Evolutionary conservation across 176 grass and related monocot species (phyloP).

Genomic region (Chloris gayana): DNA sequence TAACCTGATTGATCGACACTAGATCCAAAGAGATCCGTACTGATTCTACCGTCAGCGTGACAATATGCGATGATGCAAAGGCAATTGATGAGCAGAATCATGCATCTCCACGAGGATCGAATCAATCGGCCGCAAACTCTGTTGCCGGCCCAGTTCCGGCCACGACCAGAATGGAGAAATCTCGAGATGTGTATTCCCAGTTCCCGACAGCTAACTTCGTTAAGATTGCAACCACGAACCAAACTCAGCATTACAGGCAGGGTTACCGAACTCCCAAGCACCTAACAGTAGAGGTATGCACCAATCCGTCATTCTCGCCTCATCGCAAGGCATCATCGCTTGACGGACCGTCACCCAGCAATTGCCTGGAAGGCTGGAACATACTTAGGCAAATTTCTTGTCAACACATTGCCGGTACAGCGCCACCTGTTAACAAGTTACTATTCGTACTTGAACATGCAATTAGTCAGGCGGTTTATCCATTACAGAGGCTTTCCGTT

Average conservation of each 20-base stretch:
- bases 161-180: neutral
- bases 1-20: no score
- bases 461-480: neutral
- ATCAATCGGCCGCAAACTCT: no score
- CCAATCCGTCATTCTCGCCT: neutral
- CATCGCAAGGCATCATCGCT: neutral
- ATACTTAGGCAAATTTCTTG: neutral
- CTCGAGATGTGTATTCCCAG: neutral
- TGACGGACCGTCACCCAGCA: neutral
- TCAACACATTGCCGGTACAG: neutral
- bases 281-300: neutral
- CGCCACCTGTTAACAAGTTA: neutral
- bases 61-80: neutral
- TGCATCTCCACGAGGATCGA: neutral
- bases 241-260: neutral
- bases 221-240: slow-evolving; percentile 1
- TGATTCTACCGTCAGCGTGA: neutral
- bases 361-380: no score
- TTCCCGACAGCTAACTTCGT: neutral
- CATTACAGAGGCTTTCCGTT: neutral
- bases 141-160: neutral
- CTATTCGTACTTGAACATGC: neutral
- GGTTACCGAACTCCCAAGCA: slow-evolving; percentile 13
- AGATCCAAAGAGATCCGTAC: no score
- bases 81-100: neutral